phyloP scores from a whole-genome alignment of 2,329 filamentous ascomycete species.

The Ambrosiella xylebori region DNA sequence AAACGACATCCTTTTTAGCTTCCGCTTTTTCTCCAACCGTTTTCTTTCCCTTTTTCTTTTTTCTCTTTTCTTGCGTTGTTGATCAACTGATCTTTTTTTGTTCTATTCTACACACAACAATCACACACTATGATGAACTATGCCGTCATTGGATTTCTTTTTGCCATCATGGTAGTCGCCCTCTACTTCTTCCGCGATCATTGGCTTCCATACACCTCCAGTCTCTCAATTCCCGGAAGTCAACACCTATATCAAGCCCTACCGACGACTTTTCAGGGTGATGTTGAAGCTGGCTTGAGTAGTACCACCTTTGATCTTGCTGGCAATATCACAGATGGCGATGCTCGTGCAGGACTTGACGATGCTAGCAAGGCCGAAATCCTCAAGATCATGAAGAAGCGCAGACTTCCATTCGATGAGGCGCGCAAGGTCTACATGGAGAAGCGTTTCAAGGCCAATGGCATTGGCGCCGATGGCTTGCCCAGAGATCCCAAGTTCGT shows the following conservation, averaged over 20 bases:
- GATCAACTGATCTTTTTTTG: not conserved
- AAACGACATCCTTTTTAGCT: not conserved
- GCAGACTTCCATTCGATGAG: slow-evolving; percentile 74
- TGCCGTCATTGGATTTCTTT: slow-evolving; percentile 56
- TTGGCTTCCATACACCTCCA: slow-evolving; percentile 58
- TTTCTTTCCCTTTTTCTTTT: not conserved
- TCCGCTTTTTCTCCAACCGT: not conserved
- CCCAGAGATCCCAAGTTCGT: slow-evolving; percentile 92
- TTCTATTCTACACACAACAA: not conserved
- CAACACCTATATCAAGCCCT: slow-evolving; percentile 61
- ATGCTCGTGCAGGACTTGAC: slow-evolving; percentile 67
- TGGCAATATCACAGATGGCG: slow-evolving; percentile 63
- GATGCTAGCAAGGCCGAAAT: slow-evolving; percentile 66
- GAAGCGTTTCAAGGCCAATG: slow-evolving; percentile 67
- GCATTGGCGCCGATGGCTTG: slow-evolving; percentile 72
- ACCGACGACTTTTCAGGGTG: slow-evolving; percentile 58
- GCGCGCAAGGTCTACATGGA: slow-evolving; percentile 76
- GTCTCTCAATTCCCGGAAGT: slow-evolving; percentile 32
- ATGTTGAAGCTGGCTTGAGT: slow-evolving; percentile 75
- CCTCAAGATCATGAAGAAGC: slow-evolving; percentile 75
- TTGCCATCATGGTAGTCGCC: slow-evolving; percentile 53
- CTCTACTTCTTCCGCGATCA: slow-evolving; percentile 64
- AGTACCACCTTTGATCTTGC: slow-evolving; percentile 69
- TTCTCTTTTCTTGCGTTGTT: not conserved
- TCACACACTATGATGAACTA: slow-evolving; percentile 56